These are phyloP conservation scores for Psilocybe subaeruginosa DNA, from an alignment of 768 basidiomycete genomes.

Conservation along the genomic window DNA sequence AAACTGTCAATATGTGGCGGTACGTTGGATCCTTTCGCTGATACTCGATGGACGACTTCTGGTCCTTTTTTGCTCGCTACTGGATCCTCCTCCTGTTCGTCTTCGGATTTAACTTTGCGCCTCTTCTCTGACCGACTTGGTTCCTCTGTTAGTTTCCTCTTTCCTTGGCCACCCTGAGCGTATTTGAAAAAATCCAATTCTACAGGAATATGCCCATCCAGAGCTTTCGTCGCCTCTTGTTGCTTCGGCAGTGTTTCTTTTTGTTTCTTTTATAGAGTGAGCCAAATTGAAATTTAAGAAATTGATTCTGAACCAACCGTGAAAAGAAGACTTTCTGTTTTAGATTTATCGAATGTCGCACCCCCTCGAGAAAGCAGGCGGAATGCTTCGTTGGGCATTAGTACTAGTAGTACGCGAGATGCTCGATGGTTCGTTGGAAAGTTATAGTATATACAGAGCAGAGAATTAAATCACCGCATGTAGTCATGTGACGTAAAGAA, in stretches of 20 bases:
- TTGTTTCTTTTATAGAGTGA: slow-evolving; percentile 5
- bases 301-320: slow-evolving; percentile 42
- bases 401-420: slow-evolving; percentile 5
- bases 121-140: slow-evolving; percentile 31
- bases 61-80: not conserved
- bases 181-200: slow-evolving; percentile 97
- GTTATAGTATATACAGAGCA: no score
- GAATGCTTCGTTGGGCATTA: slow-evolving; percentile 69
- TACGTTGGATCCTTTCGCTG: slow-evolving; percentile 71
- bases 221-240: slow-evolving; percentile 15
- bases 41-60: slow-evolving; percentile 56
- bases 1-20: slow-evolving; percentile 66
- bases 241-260: slow-evolving; percentile 7
- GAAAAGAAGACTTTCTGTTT: slow-evolving; percentile 73
- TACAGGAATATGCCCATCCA: slow-evolving; percentile 56
- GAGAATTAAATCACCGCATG: no score
- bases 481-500: no score
- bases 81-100: slow-evolving; percentile 24
- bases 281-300: not conserved
- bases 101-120: slow-evolving; percentile 32
- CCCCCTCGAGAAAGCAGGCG: slow-evolving; percentile 85
- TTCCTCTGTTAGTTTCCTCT: slow-evolving; percentile 46
- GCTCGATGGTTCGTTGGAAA: no score
- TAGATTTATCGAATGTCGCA: slow-evolving; percentile 81
- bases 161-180: slow-evolving; percentile 55